Conservation (phyloP, 352 stramenopile genomes). For the Phytophthora pisi region DNA sequence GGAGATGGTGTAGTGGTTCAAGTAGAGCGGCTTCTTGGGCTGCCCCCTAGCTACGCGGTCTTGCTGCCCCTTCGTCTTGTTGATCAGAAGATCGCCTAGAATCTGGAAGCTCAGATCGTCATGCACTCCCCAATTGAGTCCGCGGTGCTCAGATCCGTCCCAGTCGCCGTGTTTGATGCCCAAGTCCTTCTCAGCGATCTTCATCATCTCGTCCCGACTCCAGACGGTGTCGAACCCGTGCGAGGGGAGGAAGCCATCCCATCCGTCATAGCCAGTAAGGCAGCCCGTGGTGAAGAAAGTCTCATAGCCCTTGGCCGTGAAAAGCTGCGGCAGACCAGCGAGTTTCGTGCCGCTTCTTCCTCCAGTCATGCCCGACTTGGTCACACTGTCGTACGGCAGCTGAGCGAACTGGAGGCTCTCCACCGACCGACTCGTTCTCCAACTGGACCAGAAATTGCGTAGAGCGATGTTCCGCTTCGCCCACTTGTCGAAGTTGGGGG, state of each 20-base stretch:
- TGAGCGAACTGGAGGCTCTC: slow-evolving; percentile 57
- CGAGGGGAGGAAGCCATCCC: slow-evolving; percentile 41
- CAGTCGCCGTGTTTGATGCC: slow-evolving; percentile 45
- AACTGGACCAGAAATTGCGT: slow-evolving; percentile 61
- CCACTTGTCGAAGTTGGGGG: slow-evolving; percentile 51
- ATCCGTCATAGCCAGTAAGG: slow-evolving; percentile 50
- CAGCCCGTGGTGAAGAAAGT: slow-evolving; percentile 50
- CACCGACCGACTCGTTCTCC: slow-evolving; percentile 53
- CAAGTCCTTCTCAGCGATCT: slow-evolving; percentile 35
- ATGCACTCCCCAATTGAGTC: slow-evolving; percentile 45
- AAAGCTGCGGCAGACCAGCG: slow-evolving; percentile 51
- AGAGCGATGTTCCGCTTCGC: slow-evolving; percentile 51
- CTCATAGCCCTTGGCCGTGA: slow-evolving; percentile 52
- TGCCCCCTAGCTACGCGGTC: slow-evolving; percentile 20
- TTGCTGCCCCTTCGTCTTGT: slow-evolving; percentile 41
- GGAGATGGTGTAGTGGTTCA: slow-evolving; percentile 63
- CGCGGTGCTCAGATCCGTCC: slow-evolving; percentile 23
- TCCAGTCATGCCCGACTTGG: slow-evolving; percentile 36
- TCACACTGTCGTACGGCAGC: slow-evolving; percentile 44
- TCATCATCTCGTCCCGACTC: slow-evolving; percentile 39
- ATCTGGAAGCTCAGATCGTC: slow-evolving; percentile 55
- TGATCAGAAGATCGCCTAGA: slow-evolving; percentile 46
- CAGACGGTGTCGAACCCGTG: slow-evolving; percentile 55
- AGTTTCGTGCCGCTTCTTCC: slow-evolving; percentile 31
- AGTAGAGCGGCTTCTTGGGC: slow-evolving; percentile 45